phyloP scores from a whole-genome alignment of 2,329 filamentous ascomycete genomes.

The Stenocarpella maydis region DNA sequence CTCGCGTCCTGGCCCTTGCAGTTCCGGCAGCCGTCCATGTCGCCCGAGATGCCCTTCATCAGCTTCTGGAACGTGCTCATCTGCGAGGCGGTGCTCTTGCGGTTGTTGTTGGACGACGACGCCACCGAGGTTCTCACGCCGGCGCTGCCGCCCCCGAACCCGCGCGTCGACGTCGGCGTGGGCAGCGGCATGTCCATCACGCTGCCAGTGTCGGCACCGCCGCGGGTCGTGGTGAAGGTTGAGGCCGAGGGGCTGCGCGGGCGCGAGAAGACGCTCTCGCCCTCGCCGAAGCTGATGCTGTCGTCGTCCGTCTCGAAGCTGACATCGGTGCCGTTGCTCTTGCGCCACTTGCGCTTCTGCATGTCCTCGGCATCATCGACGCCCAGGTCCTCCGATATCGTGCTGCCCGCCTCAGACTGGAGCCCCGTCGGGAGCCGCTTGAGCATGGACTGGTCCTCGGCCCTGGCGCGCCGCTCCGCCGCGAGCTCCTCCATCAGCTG shows the following conservation, averaged over 20 bases:
- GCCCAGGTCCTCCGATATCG: conserved; percentile 61
- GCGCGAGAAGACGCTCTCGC: conserved; percentile 67
- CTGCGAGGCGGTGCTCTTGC: conserved; percentile 43
- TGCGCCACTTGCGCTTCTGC: conserved; percentile 44
- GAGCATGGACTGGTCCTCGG: conserved; percentile 46
- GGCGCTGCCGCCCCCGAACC: conserved; percentile 5
- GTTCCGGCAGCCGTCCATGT: conserved; percentile 56
- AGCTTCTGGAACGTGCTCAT: conserved; percentile 58
- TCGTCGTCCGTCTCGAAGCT: conserved; percentile 63
- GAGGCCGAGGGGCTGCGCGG: conserved; percentile 63
- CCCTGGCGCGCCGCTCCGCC: conserved; percentile 57
- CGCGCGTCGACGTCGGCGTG: conserved; percentile 27
- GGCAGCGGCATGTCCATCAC: conserved; percentile 36
- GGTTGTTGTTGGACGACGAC: conserved; percentile 20
- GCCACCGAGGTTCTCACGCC: conserved; percentile 27
- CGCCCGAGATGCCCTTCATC: conserved; percentile 54
- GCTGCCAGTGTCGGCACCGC: conserved; percentile 34
- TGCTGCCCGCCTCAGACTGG: conserved; percentile 47
- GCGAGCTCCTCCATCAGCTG: conserved; percentile 54
- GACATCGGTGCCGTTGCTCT: conserved; percentile 48
- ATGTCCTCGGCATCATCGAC: conserved; percentile 58
- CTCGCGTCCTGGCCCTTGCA: conserved; percentile 66
- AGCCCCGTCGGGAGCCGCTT: conserved; percentile 37
- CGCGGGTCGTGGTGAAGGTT: conserved; percentile 46
- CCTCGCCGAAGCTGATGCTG: conserved; percentile 45